Evolutionary conservation across 805 yeast species (phyloP).

Genomic region (Saturnispora zaruensis): DNA sequence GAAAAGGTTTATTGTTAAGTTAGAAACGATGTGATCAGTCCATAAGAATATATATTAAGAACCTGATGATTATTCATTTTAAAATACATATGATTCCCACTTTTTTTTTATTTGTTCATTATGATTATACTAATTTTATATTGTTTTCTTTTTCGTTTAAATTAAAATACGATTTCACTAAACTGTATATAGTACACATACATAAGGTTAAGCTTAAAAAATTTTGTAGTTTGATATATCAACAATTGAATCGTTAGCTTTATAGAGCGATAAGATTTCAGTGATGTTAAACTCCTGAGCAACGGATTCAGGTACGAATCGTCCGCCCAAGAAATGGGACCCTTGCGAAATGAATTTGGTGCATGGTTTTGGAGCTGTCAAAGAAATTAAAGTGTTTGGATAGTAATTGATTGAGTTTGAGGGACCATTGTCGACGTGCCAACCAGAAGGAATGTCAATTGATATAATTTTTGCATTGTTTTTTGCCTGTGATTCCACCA

Average conservation of each 20-base stretch:
- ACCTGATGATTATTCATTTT: constrained; percentile 10
- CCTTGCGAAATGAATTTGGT: constrained; percentile 35
- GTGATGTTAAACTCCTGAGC: constrained; percentile 69
- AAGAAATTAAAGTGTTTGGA: constrained; percentile 66
- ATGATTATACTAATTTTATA: not conserved
- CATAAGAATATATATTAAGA: not conserved
- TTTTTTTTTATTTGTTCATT: constrained; percentile 4
- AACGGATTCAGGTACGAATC: constrained; percentile 61
- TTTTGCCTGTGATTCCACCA: constrained; percentile 27
- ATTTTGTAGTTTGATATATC: constrained; percentile 1
- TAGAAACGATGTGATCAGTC: not conserved
- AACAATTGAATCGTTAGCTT: not conserved
- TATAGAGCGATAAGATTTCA: constrained; percentile 32
- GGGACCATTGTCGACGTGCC: constrained; percentile 94
- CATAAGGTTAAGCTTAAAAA: not conserved
- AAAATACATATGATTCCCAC: constrained; percentile 9
- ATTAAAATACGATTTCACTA: not conserved
- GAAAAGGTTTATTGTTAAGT: not conserved
- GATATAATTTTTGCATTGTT: constrained; percentile 52
- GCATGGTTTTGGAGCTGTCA: constrained; percentile 94
- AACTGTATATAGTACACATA: not conserved
- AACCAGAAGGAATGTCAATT: constrained; percentile 91
- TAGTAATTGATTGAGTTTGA: constrained; percentile 29
- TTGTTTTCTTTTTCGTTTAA: constrained; percentile 2
- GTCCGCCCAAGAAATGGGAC: constrained; percentile 81